Base-by-base conservation (phyloP, 805 yeast genomes). In the Candida namnaoensis region DNA sequence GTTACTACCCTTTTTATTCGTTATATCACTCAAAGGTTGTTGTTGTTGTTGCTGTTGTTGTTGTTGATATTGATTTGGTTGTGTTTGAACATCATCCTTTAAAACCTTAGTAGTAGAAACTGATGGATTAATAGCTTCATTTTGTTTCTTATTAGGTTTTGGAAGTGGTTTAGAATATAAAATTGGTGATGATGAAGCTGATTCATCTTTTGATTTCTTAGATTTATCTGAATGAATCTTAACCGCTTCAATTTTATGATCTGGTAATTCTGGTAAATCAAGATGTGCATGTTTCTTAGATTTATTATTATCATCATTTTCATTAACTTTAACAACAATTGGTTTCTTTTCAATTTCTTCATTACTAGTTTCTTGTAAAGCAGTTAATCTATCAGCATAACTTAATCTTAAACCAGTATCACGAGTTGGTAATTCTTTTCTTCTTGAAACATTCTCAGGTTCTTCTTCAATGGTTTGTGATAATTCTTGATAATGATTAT, bases 361-460 rank as follows among this genome's bases (percentile, higher is more conserved):
- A 34, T 36, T 24, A 27, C 19, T 19, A 19, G 19, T 19, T 19
- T 32, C 19, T n/a, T n/a, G n/a, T 35, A 50, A 46, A 3, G 51
- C 56, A 32, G 55, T 56, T 38, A 63, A 56, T 47, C 71, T 60
- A 46, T 67, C 71, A 36, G 70, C 68, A 45, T 57, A 64, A 45
- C 62, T 64, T 41, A 66, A 44, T 46, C 64, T 66, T 40, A 64
- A 35, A 3, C 57, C 51, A 27, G 40, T 35, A 25, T 36, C 56
- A 30, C 54, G 60, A 19, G 7, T 45, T 50, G 8, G 38, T 47
- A 36, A 23, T 42, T 33, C 27, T 46, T 32, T 40, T 38, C 19
- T 38, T 12, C 32, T 34, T 9, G 38, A 1, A 32, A 35, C 11
- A 8, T 10, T 26, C 5, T 26, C 28, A 26, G 19, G 19, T 19